phyloP scores from a whole-genome alignment of 306 rosid genomes.

The barrel medic (Medicago truncatula) region MtrunA17r5.0-ANR NC_053045.1:32159001-32159500 shows the following conservation, averaged over 20 bases:
- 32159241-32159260: neutral
- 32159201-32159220: neutral
- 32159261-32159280: neutral
- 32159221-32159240: neutral
- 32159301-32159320: neutral
- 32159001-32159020: constrained; percentile 2
- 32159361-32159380: too few relatives aligned
- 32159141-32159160: neutral
- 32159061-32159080: neutral
- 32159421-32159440: too few relatives aligned
- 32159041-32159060: constrained; percentile 5
- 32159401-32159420: too few relatives aligned
- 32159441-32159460: too few relatives aligned
- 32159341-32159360: neutral
- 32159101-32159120: neutral
- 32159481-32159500: too few relatives aligned
- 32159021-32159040: neutral
- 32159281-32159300: neutral
- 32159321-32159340: neutral
- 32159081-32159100: neutral
- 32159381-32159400: too few relatives aligned
- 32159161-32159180: neutral
- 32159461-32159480: too few relatives aligned
- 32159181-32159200: neutral
- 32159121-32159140: neutral